These are phyloP conservation scores for Leccinum ochraceum DNA, from an alignment of 768 basidiomycete genomes.

Conservation along the genomic window DNA sequence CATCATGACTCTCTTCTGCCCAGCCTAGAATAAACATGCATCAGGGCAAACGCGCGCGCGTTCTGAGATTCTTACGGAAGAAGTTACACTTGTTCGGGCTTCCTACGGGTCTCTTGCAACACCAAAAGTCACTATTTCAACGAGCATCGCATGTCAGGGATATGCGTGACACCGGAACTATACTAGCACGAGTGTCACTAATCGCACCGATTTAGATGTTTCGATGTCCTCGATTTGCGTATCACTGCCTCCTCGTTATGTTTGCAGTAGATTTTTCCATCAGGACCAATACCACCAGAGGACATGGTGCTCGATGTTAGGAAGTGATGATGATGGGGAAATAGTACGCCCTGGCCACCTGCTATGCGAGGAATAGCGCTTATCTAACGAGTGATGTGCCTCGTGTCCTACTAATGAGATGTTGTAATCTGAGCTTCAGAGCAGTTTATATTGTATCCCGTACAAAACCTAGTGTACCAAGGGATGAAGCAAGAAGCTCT, in stretches of 20 bases:
- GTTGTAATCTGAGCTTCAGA: neutral
- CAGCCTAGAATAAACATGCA: conserved; percentile 27
- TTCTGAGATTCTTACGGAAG: conserved; percentile 35
- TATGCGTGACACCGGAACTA: neutral
- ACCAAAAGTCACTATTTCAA: conserved; percentile 39
- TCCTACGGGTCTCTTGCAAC: conserved; percentile 32
- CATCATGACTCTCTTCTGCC: conserved; percentile 28
- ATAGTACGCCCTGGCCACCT: neutral
- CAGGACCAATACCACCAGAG: conserved; percentile 19
- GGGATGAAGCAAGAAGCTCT: conserved; percentile 69
- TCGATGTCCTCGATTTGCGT: conserved; percentile 34
- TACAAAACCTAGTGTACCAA: conserved; percentile 78
- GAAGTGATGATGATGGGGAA: neutral
- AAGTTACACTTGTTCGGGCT: conserved; percentile 32
- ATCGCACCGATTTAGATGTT: conserved; percentile 42
- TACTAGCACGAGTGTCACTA: neutral
- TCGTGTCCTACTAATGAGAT: neutral
- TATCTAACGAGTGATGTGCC: conserved; percentile 23
- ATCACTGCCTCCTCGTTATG: conserved; percentile 35
- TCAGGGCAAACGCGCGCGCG: neutral
- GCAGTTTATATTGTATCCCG: conserved; percentile 54
- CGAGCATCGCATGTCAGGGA: conserved; percentile 9
- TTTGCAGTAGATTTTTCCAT: conserved; percentile 41
- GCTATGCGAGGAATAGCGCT: conserved; percentile 7
- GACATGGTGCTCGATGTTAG: conserved; percentile 17